Conservation (phyloP, 129 eudicot species). For the sunflower (Helianthus annuus) region DNA sequence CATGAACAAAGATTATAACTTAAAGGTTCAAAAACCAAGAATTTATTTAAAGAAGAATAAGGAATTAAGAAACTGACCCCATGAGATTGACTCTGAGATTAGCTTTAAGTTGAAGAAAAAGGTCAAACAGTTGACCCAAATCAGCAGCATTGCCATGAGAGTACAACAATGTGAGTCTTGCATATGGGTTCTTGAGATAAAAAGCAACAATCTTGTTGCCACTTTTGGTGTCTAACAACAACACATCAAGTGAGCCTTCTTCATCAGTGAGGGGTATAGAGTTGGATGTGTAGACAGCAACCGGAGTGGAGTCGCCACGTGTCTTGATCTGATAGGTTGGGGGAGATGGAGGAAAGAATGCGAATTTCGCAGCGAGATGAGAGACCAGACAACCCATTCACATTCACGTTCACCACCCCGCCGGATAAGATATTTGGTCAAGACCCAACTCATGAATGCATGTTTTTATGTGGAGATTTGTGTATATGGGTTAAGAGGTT, state of each 20-base stretch:
- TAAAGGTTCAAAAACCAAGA: background rate
- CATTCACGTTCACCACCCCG: constrained; percentile 40
- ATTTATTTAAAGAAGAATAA: constrained; percentile 3
- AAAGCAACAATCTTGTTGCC: constrained; percentile 97
- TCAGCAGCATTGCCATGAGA: constrained; percentile 99
- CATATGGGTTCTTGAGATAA: constrained; percentile 77
- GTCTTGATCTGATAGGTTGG: constrained; percentile 42
- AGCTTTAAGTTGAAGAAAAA: constrained; percentile 92
- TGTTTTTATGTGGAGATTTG: constrained; percentile 6
- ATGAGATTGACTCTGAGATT: constrained; percentile 96
- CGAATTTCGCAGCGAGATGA: constrained; percentile 42
- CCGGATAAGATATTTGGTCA: constrained; percentile 9
- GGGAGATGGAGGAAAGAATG: constrained; percentile 49
- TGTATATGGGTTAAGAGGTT: background rate
- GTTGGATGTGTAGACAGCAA: constrained; percentile 38
- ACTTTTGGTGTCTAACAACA: constrained; percentile 64
- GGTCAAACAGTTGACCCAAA: constrained; percentile 95
- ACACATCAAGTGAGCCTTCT: constrained; percentile 70
- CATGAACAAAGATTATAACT: constrained; percentile 10
- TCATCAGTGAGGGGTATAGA: constrained; percentile 36
- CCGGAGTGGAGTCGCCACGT: constrained; percentile 29
- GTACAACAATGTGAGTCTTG: constrained; percentile 83
- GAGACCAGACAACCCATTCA: constrained; percentile 46
- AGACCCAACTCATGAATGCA: constrained; percentile 39
- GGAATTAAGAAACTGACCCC: constrained; percentile 49